phyloP scores from a whole-genome alignment of 1,139 yeast species.

The Hansenula sp. region DNA sequence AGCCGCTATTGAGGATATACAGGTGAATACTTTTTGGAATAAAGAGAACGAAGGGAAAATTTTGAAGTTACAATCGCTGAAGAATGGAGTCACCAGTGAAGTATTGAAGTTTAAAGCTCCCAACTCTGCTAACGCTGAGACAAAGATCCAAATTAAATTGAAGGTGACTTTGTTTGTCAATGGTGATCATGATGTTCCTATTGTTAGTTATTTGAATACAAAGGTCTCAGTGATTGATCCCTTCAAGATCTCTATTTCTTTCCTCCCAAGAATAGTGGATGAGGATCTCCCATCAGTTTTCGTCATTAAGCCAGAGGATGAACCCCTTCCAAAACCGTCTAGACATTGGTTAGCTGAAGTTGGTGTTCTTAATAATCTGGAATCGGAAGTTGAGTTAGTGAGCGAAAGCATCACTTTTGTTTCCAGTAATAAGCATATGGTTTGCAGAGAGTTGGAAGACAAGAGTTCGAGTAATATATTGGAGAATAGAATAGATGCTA shows the following conservation, averaged over 20 bases:
- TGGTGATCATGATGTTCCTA: slow-evolving; percentile 23
- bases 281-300: slow-evolving; percentile 37
- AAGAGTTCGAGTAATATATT: slow-evolving; percentile 1
- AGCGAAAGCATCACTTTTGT: slow-evolving; percentile 22
- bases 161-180: slow-evolving; percentile 22
- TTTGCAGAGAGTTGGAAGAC: slow-evolving; percentile 24
- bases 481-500: slow-evolving; percentile 6
- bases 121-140: slow-evolving; percentile 11
- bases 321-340: slow-evolving; percentile 38
- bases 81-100: no score
- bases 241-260: slow-evolving; percentile 31
- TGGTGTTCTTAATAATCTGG: slow-evolving; percentile 2
- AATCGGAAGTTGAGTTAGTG: slow-evolving; percentile 23
- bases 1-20: slow-evolving; percentile 3
- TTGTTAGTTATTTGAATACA: slow-evolving; percentile 29
- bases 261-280: slow-evolving; percentile 35
- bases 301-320: slow-evolving; percentile 8
- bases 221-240: slow-evolving; percentile 34
- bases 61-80: no score
- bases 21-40: slow-evolving; percentile 4
- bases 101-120: slow-evolving; percentile 29
- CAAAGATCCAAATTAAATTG: slow-evolving; percentile 4
- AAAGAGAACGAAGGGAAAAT: slow-evolving; percentile 1
- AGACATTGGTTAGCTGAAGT: slow-evolving; percentile 42
- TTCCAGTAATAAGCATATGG: slow-evolving; percentile 32